Conservation (phyloP, 371 early-diverging fungal species). For the Actinomucor elegans region DNA sequence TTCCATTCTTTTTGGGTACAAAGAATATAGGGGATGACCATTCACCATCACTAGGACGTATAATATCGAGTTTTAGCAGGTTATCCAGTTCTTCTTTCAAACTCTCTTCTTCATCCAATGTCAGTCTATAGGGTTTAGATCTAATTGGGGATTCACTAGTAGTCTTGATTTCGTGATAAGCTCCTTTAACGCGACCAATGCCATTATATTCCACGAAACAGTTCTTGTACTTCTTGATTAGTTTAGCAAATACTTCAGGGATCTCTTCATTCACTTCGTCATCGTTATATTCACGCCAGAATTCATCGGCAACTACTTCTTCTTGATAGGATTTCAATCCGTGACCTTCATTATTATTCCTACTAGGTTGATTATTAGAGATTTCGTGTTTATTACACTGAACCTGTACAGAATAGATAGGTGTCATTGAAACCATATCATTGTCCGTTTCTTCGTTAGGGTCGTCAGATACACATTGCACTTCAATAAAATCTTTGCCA, state of each 20-base stretch:
- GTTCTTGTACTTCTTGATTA: not conserved
- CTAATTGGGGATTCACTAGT: not conserved
- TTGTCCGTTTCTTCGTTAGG: not conserved
- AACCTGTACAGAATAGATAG: not conserved
- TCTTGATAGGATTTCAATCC: not conserved
- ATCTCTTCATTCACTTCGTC: not conserved
- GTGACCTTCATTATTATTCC: not conserved
- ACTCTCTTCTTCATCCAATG: constrained; percentile 12
- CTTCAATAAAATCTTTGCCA: not conserved
- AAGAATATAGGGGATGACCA: constrained; percentile 40
- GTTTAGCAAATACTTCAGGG: not conserved
- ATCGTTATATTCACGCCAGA: not conserved
- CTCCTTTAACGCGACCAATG: not conserved
- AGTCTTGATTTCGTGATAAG: not conserved
- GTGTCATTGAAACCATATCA: not conserved
- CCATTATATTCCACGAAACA: constrained; percentile 4
- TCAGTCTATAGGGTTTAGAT: constrained; percentile 4
- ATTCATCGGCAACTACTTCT: not conserved
- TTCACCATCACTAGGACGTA: constrained; percentile 8
- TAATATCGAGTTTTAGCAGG: constrained; percentile 7
- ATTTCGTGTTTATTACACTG: too few species aligned
- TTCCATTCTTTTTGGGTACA: constrained; percentile 43
- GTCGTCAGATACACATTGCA: not conserved
- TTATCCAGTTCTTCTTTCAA: constrained; percentile 7
- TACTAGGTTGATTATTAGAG: not conserved